Evolutionary conservation across 108 stramenopile genomes (phyloP).

Genomic region (Pseudonitzschia multiseries): DNA sequence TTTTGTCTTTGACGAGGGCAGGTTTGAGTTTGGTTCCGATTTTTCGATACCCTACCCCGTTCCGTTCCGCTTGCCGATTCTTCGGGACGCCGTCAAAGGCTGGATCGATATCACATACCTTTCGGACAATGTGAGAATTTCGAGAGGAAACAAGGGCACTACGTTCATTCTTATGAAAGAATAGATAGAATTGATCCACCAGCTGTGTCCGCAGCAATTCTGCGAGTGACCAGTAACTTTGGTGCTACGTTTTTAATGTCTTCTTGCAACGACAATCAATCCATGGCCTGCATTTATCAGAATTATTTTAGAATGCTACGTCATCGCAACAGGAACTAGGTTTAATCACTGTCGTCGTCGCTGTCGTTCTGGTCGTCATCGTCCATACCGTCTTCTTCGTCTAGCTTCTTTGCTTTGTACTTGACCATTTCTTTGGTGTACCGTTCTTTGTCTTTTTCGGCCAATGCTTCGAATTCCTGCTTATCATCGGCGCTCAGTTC

Average conservation of each 20-base stretch:
- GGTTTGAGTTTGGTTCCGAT: conserved; percentile 54
- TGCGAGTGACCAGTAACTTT: no score
- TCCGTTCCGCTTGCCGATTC: conserved; percentile 76
- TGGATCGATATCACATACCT: conserved; percentile 90
- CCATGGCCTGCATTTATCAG: no score
- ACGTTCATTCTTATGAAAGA: conserved; percentile 85
- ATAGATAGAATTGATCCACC: not conserved
- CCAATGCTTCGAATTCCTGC: conserved; percentile 43
- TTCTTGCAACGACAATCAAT: no score
- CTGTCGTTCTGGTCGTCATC: conserved; percentile 3
- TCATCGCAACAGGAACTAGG: not conserved
- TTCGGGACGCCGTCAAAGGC: conserved; percentile 84
- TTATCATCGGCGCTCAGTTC: conserved; percentile 45
- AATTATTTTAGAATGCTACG: not conserved
- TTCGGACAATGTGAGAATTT: conserved; percentile 78
- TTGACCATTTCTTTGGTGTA: conserved; percentile 59
- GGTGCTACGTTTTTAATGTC: no score
- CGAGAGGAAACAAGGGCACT: conserved; percentile 84
- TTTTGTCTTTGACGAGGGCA: conserved; percentile 88
- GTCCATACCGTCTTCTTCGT: conserved; percentile 2
- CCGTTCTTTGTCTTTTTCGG: conserved; percentile 54
- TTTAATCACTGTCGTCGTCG: conserved; percentile 12
- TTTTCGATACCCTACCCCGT: conserved; percentile 78
- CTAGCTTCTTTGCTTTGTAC: conserved; percentile 36
- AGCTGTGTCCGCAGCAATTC: no score